These are phyloP conservation scores for Pseudofabraea citricarpa DNA, from an alignment of 2,329 filamentous ascomycete genomes.

Conservation along the genomic window DNA sequence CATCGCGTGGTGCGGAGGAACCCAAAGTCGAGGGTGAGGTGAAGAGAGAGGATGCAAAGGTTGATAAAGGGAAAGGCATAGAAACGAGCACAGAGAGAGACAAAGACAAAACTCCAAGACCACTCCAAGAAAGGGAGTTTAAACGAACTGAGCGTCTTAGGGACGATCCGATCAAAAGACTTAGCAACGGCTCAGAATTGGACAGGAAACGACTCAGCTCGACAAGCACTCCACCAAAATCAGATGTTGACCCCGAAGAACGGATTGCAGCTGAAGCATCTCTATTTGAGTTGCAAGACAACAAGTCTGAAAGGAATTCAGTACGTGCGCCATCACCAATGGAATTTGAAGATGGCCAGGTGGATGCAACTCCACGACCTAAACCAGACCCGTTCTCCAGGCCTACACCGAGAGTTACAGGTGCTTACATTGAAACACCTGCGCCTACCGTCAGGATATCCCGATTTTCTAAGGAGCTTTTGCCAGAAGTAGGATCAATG, in stretches of 20 bases:
- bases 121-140: neutral
- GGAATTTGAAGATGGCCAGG: conserved; percentile 11
- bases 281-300: conserved; percentile 22
- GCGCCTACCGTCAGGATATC: conserved; percentile 28
- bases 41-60: neutral
- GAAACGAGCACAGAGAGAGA: neutral
- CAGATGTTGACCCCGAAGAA: conserved; percentile 21
- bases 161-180: conserved; percentile 3
- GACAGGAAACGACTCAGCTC: conserved; percentile 12
- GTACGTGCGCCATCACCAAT: conserved; percentile 13
- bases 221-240: conserved; percentile 13
- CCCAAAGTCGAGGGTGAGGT: no score
- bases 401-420: conserved; percentile 25
- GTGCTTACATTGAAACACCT: conserved; percentile 28
- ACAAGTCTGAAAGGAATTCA: conserved; percentile 17
- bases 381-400: conserved; percentile 16
- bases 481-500: conserved; percentile 2
- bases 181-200: conserved; percentile 5
- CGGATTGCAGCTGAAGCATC: conserved; percentile 20
- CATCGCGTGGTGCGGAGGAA: neutral
- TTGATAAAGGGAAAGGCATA: neutral
- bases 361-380: conserved; percentile 16
- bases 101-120: neutral
- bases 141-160: neutral
- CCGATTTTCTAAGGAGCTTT: conserved; percentile 10